phyloP scores from a whole-genome alignment of 352 stramenopile species.

The Thraustotheca clavata region DNA sequence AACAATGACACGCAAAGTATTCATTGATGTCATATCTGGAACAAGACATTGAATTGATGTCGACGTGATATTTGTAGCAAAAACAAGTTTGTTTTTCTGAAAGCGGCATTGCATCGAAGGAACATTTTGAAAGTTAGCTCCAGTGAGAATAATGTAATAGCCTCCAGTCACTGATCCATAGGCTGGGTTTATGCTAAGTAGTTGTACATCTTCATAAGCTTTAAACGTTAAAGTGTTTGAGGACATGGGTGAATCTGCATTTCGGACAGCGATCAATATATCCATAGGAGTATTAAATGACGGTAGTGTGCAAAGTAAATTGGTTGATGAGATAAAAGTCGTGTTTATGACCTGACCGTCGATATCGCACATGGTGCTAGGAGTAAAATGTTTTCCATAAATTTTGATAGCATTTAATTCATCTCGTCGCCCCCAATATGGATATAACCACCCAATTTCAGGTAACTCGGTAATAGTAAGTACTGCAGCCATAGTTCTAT shows the following conservation, averaged over 20 bases:
- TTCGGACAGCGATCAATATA: background rate
- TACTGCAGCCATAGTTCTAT: background rate
- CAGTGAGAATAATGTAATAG: background rate
- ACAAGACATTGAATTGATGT: background rate
- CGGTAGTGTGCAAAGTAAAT: background rate
- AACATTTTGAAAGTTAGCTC: slow-evolving; percentile 4
- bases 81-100: background rate
- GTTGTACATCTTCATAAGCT: background rate
- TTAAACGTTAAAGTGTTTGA: background rate
- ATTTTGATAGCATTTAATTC: background rate
- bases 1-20: background rate
- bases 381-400: background rate
- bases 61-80: background rate
- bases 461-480: background rate
- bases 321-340: background rate
- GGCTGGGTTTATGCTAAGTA: background rate
- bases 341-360: background rate
- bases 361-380: background rate
- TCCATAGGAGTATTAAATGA: background rate
- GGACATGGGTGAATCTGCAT: background rate
- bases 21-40: background rate
- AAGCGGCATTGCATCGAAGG: slow-evolving; percentile 9
- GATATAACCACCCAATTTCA: background rate
- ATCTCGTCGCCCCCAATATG: background rate
- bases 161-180: background rate